phyloP scores from a whole-genome alignment of 208 protist species.

The Wallacemonas sp. region DNA sequence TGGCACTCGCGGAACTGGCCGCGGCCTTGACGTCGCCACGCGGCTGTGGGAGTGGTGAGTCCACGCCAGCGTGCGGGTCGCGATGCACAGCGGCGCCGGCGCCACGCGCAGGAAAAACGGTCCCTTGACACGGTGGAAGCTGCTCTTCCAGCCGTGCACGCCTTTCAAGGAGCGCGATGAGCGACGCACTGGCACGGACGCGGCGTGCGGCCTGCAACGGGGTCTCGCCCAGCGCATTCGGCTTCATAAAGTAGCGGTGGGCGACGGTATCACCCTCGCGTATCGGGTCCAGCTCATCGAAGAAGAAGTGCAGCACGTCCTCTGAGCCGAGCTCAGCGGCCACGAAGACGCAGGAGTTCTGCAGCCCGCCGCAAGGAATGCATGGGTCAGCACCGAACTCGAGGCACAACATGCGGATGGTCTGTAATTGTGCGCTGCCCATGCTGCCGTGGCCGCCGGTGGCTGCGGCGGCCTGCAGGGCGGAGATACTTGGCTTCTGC shows the following conservation, averaged over 20 bases:
- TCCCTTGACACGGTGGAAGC: background rate
- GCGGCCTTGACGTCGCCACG: background rate
- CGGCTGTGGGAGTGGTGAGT: background rate
- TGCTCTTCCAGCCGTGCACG: background rate
- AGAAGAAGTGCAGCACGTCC: constrained; percentile 41
- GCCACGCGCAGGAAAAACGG: background rate
- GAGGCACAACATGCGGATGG: constrained; percentile 52
- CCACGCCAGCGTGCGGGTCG: background rate
- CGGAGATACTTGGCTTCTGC: constrained; percentile 1
- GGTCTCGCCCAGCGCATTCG: constrained; percentile 39
- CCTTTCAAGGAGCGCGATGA: background rate
- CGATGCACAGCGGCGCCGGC: background rate
- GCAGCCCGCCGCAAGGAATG: constrained; percentile 46
- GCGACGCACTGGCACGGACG: constrained; percentile 8
- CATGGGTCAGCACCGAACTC: constrained; percentile 64
- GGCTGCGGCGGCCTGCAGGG: background rate
- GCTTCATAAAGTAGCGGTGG: constrained; percentile 10
- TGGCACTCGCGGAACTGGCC: background rate
- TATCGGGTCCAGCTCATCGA: constrained; percentile 24
- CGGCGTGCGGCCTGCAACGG: constrained; percentile 19
- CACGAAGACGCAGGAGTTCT: constrained; percentile 54
- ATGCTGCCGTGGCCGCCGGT: background rate
- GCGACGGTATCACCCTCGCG: background rate
- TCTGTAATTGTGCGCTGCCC: constrained; percentile 23
- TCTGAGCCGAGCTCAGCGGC: constrained; percentile 29